A percentile compares a stretch with the other conserved stretches of the same genome.
Conservation (phyloP, 305 asterid genomes). For the Rubia balearica region DNA sequence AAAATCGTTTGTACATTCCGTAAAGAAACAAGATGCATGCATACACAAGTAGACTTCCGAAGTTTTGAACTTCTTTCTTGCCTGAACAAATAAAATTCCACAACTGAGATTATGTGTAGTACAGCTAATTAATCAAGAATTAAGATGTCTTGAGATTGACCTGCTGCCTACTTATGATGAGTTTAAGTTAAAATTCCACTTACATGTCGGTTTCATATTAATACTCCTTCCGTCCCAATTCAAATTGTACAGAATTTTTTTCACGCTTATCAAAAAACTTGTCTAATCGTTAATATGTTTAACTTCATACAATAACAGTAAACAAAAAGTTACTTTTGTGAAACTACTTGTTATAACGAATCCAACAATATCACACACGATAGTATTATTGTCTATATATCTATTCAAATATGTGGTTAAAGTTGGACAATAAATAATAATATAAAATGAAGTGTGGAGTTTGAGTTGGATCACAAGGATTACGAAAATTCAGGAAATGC, state of each 20-base stretch:
- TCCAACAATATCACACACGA: no score
- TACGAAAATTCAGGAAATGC: not conserved
- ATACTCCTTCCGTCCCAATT: not conserved
- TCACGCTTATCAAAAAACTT: no score
- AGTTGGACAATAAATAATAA: no score
- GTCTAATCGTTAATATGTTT: no score
- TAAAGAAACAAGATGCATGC: not conserved
- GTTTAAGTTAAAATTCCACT: slow-evolving; percentile 2
- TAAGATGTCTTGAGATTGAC: not conserved
- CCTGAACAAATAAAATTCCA: not conserved
- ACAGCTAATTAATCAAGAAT: not conserved
- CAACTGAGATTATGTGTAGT: not conserved
- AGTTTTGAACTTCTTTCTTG: not conserved
- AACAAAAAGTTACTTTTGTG: no score
- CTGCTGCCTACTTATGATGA: not conserved
- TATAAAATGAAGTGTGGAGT: no score
- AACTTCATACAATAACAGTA: no score
- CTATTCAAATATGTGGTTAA: no score
- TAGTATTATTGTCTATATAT: no score
- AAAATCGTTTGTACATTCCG: not conserved
- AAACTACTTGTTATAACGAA: no score
- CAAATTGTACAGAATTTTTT: no score
- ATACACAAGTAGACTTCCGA: not conserved
- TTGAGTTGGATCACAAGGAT: no score
- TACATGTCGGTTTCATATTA: not conserved